Conservation (phyloP, 2,329 filamentous ascomycete species). For the Pseudogymnoascus sp. region DNA sequence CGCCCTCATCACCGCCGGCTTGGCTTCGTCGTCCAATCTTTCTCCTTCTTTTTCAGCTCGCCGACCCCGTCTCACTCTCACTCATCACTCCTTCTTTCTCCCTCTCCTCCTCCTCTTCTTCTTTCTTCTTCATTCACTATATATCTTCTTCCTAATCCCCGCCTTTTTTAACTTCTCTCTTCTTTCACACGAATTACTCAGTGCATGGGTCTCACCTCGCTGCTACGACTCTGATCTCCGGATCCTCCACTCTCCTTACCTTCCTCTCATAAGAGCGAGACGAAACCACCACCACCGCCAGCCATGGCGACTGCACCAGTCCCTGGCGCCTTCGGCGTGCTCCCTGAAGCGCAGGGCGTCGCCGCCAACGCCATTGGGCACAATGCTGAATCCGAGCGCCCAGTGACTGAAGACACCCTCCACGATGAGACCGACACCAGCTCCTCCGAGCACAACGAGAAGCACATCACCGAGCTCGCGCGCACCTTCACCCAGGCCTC, state of each 20-base stretch:
- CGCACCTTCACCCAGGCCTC: constrained; percentile 21
- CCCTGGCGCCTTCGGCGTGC: constrained; percentile 1
- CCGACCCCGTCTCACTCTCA: constrained; percentile 5
- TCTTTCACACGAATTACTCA: neutral
- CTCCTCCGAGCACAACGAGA: neutral
- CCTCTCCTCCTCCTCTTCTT: neutral
- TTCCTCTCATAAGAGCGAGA: constrained; percentile 3
- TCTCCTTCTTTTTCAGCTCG: constrained; percentile 7
- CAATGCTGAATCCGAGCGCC: neutral
- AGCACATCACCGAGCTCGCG: constrained; percentile 20
- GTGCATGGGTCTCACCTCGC: neutral
- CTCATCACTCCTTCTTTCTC: neutral
- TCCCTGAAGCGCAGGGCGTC: neutral
- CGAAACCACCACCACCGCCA: neutral
- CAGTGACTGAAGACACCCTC: neutral
- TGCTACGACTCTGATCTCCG: neutral
- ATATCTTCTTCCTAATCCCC: constrained; percentile 8
- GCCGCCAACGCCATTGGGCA: neutral
- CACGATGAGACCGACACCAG: neutral
- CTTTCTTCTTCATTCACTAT: neutral
- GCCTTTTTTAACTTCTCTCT: neutral
- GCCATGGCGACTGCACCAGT: constrained; percentile 3
- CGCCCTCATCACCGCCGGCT: neutral
- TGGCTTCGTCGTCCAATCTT: constrained; percentile 5
- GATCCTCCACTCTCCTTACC: constrained; percentile 4